A percentile compares a stretch with the other conserved stretches of the same genome.
phyloP scores from a whole-genome alignment of 306 rosid genomes.

The Mucuna pruriens region DNA sequence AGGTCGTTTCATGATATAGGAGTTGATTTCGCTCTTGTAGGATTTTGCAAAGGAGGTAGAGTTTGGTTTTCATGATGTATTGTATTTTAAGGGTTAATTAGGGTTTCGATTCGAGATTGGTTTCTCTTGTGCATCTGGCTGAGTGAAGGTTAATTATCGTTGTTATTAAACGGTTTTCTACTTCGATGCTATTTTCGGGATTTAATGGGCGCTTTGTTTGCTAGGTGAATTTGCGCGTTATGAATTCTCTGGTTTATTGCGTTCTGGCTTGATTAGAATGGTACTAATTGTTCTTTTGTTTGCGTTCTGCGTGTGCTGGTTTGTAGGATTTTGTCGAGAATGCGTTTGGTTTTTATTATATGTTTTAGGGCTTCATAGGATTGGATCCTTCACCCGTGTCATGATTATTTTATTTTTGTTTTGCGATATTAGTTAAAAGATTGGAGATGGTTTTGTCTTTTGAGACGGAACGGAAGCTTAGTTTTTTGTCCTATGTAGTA shows the following conservation, averaged over 20 bases:
- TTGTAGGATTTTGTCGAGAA: background rate
- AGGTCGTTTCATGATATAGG: background rate
- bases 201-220: background rate
- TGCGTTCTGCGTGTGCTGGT: background rate
- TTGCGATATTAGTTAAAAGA: background rate
- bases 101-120: background rate
- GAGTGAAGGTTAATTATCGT: background rate
- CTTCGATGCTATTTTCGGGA: background rate
- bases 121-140: background rate
- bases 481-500: background rate
- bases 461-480: background rate
- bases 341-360: background rate
- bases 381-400: background rate
- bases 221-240: background rate
- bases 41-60: background rate
- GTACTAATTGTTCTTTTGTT: background rate
- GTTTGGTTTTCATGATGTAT: conserved; percentile 2
- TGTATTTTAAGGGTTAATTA: background rate
- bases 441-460: conserved; percentile 19
- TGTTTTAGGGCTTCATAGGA: background rate
- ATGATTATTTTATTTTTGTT: background rate
- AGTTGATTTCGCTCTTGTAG: background rate
- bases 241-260: conserved; percentile 9
- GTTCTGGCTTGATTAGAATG: background rate
- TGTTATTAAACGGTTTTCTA: background rate